phyloP scores from a whole-genome alignment of 2,329 filamentous ascomycete genomes.

The Xylariaceae sp. region DNA sequence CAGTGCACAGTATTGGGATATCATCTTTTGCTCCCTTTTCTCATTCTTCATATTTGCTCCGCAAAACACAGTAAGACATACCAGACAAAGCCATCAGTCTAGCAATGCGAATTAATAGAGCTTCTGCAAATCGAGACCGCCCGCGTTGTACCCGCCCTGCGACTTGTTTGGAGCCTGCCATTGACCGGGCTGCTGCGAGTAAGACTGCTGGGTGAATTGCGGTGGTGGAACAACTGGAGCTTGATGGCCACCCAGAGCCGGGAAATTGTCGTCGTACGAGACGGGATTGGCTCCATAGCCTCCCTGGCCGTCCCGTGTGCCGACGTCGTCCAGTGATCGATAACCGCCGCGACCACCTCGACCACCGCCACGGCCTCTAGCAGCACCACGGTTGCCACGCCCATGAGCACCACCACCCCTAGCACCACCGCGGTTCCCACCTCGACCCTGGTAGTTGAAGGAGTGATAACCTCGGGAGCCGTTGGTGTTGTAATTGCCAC shows the following conservation, averaged over 20 bases:
- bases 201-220: slow-evolving; percentile 18
- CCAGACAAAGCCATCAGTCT: too few species aligned
- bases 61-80: too few species aligned
- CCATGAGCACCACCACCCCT: slow-evolving; percentile 33
- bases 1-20: too few species aligned
- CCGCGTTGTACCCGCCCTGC: slow-evolving; percentile 10
- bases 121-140: slow-evolving; percentile 38
- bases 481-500: slow-evolving; percentile 32
- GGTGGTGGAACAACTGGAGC: slow-evolving; percentile 9
- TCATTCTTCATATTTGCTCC: too few species aligned
- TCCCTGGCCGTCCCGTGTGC: slow-evolving; percentile 44
- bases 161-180: slow-evolving; percentile 25
- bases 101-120: slow-evolving; percentile 33
- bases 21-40: too few species aligned
- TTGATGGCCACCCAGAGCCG: slow-evolving; percentile 25
- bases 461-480: slow-evolving; percentile 38
- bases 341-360: slow-evolving; percentile 52
- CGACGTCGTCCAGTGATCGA: slow-evolving; percentile 66
- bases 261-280: slow-evolving; percentile 47
- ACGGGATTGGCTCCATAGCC: slow-evolving; percentile 39
- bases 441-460: slow-evolving; percentile 42
- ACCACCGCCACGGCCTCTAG: slow-evolving; percentile 30
- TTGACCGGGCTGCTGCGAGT: slow-evolving; percentile 21
- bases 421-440: slow-evolving; percentile 33
- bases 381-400: slow-evolving; percentile 35